These are phyloP conservation scores for Scedosporium apiospermum DNA, from an alignment of 2,329 filamentous ascomycete species.

Conservation along the genomic window DNA sequence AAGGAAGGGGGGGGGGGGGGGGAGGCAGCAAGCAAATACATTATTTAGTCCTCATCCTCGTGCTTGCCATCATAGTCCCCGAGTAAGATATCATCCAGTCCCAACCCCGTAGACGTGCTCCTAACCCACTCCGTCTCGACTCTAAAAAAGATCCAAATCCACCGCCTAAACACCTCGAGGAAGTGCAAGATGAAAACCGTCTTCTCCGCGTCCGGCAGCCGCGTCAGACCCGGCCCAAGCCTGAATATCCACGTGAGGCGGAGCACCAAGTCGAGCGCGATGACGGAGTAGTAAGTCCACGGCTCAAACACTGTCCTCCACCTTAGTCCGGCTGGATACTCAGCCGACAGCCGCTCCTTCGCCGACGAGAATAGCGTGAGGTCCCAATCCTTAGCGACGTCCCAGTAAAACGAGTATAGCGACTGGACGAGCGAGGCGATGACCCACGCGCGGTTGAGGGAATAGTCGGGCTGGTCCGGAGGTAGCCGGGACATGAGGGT, in stretches of 20 bases:
- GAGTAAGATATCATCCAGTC: constrained; percentile 63
- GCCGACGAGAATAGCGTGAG: constrained; percentile 64
- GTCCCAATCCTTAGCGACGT: constrained; percentile 94
- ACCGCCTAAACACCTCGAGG: constrained; percentile 77
- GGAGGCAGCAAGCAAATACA: not conserved
- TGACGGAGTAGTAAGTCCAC: constrained; percentile 72
- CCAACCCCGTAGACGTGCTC: constrained; percentile 38
- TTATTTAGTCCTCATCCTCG: constrained; percentile 27
- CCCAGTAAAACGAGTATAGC: constrained; percentile 97
- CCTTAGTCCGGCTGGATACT: constrained; percentile 70
- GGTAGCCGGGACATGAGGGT: constrained; percentile 56
- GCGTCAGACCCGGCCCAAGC: constrained; percentile 71
- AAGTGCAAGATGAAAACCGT: constrained; percentile 83
- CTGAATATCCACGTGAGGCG: constrained; percentile 90
- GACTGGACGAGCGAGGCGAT: constrained; percentile 72
- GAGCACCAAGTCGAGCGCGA: constrained; percentile 68
- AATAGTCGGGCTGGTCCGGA: constrained; percentile 25
- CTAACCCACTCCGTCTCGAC: constrained; percentile 88
- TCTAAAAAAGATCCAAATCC: constrained; percentile 96
- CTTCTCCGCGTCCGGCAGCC: constrained; percentile 77
- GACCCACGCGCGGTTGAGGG: constrained; percentile 54
- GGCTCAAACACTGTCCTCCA: constrained; percentile 63
- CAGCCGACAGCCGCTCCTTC: constrained; percentile 46
- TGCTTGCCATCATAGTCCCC: constrained; percentile 60
- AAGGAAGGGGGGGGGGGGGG: too few species aligned